Evolutionary conservation across 495 filamentous ascomycete species (phyloP).

Genomic region (Annulohypoxylon maeteangense): DNA sequence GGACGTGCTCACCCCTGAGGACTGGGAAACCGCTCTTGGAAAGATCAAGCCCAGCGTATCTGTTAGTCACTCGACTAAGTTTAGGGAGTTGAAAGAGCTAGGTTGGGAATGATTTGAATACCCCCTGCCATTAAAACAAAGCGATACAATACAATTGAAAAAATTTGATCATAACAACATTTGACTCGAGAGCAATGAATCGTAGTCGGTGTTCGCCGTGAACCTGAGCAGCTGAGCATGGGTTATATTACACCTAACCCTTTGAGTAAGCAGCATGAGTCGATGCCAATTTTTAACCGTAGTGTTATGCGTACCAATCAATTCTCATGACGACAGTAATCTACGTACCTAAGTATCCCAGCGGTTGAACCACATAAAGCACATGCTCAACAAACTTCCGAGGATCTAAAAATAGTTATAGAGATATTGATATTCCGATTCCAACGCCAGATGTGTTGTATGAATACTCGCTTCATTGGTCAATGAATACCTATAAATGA

Average conservation of each 20-base stretch:
- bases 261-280: constrained; percentile 3
- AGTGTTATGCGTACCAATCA: background rate
- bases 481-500: no score
- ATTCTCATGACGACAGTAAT: background rate
- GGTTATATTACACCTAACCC: constrained; percentile 1
- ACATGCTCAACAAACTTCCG: background rate
- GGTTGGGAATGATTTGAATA: constrained; percentile 40
- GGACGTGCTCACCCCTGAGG: constrained; percentile 66
- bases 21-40: constrained; percentile 79
- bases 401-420: background rate
- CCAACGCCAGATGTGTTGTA: background rate
- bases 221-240: background rate
- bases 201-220: background rate
- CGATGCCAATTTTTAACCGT: background rate
- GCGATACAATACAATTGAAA: background rate
- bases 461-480: constrained; percentile 24
- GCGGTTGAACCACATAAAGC: no score
- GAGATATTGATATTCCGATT: background rate
- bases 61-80: constrained; percentile 69
- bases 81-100: constrained; percentile 66
- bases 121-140: background rate
- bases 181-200: background rate
- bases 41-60: constrained; percentile 85
- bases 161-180: background rate
- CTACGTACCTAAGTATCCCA: background rate